These are phyloP conservation scores for Alternaria metachromatica DNA, from an alignment of 2,329 filamentous ascomycete genomes.

Conservation along the genomic window DNA sequence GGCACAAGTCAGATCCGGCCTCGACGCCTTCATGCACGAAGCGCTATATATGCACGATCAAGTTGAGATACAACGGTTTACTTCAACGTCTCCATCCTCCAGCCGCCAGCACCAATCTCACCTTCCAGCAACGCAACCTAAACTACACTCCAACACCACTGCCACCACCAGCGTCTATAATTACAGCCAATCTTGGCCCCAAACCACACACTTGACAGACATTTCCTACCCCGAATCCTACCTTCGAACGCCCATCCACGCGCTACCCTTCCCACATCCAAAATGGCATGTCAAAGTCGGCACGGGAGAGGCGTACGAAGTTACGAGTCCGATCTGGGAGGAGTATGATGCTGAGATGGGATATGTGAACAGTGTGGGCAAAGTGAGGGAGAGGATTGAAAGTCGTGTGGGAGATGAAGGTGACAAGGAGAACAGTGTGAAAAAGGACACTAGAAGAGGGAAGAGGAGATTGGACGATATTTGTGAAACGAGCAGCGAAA, in stretches of 20 bases:
- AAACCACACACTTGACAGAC: neutral
- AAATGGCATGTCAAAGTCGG: conserved; percentile 17
- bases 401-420: neutral
- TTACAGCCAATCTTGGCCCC: neutral
- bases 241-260: conserved; percentile 16
- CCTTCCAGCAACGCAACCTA: neutral
- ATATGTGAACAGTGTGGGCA: neutral
- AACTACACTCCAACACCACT: neutral
- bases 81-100: neutral
- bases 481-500: neutral
- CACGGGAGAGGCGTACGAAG: conserved; percentile 11
- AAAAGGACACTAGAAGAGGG: neutral
- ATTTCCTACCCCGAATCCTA: conserved; percentile 16
- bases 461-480: neutral
- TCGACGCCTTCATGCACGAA: no score
- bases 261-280: conserved; percentile 18
- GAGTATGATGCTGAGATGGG: conserved; percentile 2
- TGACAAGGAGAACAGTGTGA: neutral
- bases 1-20: neutral
- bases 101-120: neutral
- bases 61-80: neutral
- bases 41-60: no score
- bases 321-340: conserved; percentile 14
- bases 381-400: conserved; percentile 17
- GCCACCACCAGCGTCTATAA: no score